Evolutionary conservation across 352 stramenopile genomes (phyloP), one percentile per base, ranked within the genome.

Genomic region (Phytophthora constricta): DNA sequence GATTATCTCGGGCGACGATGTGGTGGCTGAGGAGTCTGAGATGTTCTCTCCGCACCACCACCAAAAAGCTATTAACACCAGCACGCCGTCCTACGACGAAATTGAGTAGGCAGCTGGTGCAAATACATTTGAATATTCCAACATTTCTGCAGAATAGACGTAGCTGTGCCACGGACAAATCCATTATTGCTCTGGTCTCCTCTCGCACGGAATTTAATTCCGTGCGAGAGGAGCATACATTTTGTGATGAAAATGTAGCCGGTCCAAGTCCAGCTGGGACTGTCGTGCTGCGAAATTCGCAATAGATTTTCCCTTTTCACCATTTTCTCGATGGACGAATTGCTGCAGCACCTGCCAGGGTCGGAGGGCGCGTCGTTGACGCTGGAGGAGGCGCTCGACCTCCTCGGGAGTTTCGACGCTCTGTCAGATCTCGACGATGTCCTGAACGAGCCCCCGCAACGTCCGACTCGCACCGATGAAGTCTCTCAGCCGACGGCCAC

Each of bases 11-110:
- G 39, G 65, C 14, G 60, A 76, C 1, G 69, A 70, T 16, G 66
- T 80, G 25, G 56, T 63, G 28, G 72, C 75, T 10, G 78, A 84
- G 53, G 73, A 70, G 33, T 78, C 76, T 27, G 76, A 84, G 54
- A 69, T 89, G 62, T 89, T 89, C 62, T 89, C 80, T 17, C 80
- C 80, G 14, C 80, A 89, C 53, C 61, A 71, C 22, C 76, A 84
- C 47, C 66, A 66, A 17, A 68, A 79, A 52, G 58, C 72, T 33
- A 70, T 86, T 43, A 76, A 8, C 60, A 65, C 61, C 51, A 50
- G 31, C 49, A 26, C 43, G 10, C 73, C 58, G 10, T 74, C 73
- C 17, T 81, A 81, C 45, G 58, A 79, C 50, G 60, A 64, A 33
- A 69, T 80, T 22, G 41, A 70, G 28, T 70, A 65, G 28, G 31